A percentile compares a stretch with the other conserved stretches of the same genome.
These are phyloP conservation scores for Filobasidium uniguttulatum DNA, from an alignment of 1,284 basidiomycete species.

Conservation along the genomic window DNA sequence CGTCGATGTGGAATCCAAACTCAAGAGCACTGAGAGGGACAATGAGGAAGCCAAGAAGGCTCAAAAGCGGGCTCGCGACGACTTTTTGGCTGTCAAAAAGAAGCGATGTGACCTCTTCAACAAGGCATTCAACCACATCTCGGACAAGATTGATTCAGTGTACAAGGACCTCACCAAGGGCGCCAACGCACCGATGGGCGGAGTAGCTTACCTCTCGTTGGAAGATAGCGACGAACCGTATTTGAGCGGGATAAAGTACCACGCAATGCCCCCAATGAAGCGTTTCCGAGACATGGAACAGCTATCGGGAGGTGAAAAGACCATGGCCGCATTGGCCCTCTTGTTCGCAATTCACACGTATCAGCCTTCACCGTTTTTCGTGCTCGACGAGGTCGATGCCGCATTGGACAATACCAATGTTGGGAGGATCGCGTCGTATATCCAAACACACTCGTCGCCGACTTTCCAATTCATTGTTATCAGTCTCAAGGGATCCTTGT, in stretches of 20 bases:
- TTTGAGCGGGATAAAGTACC: conserved; percentile 87
- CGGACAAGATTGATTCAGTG: conserved; percentile 80
- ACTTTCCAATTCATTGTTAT: conserved; percentile 94
- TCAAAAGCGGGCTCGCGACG: conserved; percentile 74
- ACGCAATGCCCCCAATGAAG: conserved; percentile 99
- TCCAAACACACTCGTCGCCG: conserved; percentile 61
- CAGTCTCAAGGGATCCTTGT: conserved; percentile 51
- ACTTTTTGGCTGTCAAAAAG: conserved; percentile 77
- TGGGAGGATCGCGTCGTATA: conserved; percentile 80
- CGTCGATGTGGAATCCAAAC: conserved; percentile 69
- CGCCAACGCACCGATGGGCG: conserved; percentile 69
- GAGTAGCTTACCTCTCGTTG: conserved; percentile 86
- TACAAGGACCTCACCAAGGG: conserved; percentile 98
- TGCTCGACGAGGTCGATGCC: conserved; percentile 95
- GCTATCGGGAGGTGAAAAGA: conserved; percentile 95
- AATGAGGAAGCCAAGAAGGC: conserved; percentile 52
- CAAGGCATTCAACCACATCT: conserved; percentile 91
- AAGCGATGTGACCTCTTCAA: conserved; percentile 84
- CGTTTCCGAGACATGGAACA: conserved; percentile 99
- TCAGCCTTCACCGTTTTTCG: conserved; percentile 96
- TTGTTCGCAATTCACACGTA: conserved; percentile 96
- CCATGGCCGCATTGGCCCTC: conserved; percentile 87
- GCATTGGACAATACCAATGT: conserved; percentile 94
- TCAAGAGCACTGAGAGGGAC: conserved; percentile 44
- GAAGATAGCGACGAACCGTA: conserved; percentile 99